Evolutionary conservation across 176 grass and related monocot species (phyloP).

Genomic region (Pharus latifolius): DNA sequence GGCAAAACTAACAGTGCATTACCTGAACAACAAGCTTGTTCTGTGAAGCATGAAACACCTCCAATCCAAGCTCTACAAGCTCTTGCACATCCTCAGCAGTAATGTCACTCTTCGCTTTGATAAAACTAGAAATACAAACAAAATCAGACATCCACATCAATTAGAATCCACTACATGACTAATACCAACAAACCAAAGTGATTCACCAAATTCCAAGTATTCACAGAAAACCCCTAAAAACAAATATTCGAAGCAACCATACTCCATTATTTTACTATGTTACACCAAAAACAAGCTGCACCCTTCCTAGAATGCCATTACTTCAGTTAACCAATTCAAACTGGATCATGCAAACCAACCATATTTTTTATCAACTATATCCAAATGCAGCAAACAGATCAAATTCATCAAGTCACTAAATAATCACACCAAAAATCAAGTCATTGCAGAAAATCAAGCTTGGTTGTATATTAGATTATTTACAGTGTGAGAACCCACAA

Average conservation of each 20-base stretch:
- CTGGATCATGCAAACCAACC: not conserved
- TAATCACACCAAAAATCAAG: no score
- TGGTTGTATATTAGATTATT: no score
- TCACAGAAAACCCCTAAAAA: not conserved
- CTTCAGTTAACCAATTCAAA: not conserved
- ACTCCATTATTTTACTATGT: not conserved
- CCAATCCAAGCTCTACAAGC: constrained; percentile 71
- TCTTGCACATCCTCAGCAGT: constrained; percentile 53
- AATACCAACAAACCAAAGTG: not conserved
- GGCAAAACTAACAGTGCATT: not conserved
- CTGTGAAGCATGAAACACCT: constrained; percentile 75
- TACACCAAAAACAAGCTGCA: not conserved
- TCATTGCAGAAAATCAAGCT: no score
- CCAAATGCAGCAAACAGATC: not conserved
- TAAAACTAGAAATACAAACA: constrained; percentile 46
- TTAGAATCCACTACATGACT: not conserved
- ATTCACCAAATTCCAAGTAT: not conserved
- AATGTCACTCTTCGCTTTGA: constrained; percentile 94
- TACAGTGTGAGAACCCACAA: no score
- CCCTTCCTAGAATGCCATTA: not conserved
- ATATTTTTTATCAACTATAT: not conserved
- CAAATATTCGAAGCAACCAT: not conserved
- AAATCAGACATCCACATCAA: constrained; percentile 10
- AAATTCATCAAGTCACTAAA: not conserved
- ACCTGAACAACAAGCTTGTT: constrained; percentile 95